Percentiles rank a stretch among this genome's conserved stretches.
Evolutionary conservation across 306 rosid genomes (phyloP).

Genomic region (Echinosophora koreensis): DNA sequence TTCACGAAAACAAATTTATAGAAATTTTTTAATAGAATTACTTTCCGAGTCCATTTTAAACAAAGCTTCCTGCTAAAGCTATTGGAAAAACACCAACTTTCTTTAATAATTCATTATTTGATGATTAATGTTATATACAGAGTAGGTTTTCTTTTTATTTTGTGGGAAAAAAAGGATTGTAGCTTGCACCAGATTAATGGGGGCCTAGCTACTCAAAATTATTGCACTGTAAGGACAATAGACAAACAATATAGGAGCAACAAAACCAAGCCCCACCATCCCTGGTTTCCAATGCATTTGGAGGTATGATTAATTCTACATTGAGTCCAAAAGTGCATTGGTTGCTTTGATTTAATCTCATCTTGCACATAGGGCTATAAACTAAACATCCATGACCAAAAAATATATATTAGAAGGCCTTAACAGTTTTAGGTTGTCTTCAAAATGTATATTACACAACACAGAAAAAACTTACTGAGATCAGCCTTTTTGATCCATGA

Average conservation of each 20-base stretch:
- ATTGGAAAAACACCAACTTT: not conserved
- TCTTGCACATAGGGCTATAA: not conserved
- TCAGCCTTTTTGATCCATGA: not conserved
- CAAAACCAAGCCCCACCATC: conserved; percentile 13
- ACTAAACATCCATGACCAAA: not conserved
- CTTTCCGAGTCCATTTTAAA: not conserved
- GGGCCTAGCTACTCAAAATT: not conserved
- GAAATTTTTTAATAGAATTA: conserved; percentile 9
- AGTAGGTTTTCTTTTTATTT: no score
- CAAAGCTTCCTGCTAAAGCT: conserved; percentile 11
- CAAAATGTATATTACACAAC: conserved; percentile 1
- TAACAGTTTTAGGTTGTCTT: not conserved
- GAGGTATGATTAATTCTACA: not conserved
- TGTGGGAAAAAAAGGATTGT: not conserved
- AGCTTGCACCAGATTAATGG: not conserved
- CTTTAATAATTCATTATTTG: no score
- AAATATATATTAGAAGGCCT: not conserved
- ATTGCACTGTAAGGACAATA: not conserved
- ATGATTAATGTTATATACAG: no score
- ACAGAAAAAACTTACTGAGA: not conserved
- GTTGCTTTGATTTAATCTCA: not conserved
- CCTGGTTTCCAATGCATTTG: conserved; percentile 1
- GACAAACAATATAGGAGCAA: not conserved
- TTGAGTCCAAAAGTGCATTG: not conserved
- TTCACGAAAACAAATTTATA: not conserved